Conservation (phyloP, 768 basidiomycete genomes). For the Trametes gibbosa region DNA sequence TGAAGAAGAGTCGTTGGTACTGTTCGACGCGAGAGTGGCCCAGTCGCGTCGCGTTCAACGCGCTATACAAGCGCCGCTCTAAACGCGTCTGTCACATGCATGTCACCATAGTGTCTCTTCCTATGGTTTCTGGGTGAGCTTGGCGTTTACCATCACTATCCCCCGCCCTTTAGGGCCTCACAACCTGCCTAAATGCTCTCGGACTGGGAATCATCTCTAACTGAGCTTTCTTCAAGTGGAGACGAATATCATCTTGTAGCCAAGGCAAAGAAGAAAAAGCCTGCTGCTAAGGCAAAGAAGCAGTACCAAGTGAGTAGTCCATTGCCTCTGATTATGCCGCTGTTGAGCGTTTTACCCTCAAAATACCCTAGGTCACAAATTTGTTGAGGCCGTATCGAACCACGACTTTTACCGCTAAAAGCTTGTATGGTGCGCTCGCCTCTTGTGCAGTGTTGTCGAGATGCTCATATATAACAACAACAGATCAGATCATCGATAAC, state of each 20-base stretch:
- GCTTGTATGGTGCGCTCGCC: constrained; percentile 40
- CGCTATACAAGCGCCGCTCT: neutral
- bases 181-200: constrained; percentile 25
- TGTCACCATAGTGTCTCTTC: neutral
- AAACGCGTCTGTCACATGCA: constrained; percentile 6
- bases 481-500: constrained; percentile 48
- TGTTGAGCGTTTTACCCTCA: neutral
- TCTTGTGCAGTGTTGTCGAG: neutral
- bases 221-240: constrained; percentile 44
- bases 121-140: neutral
- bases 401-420: constrained; percentile 40
- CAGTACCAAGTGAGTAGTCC: constrained; percentile 28
- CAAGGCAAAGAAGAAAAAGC: constrained; percentile 24
- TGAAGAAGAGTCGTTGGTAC: neutral
- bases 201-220: constrained; percentile 44
- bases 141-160: neutral
- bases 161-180: neutral
- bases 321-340: constrained; percentile 12
- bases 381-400: constrained; percentile 39
- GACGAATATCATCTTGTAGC: constrained; percentile 32
- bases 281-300: constrained; percentile 25
- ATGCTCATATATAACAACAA: neutral
- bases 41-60: constrained; percentile 17
- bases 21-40: constrained; percentile 17
- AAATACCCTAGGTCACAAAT: constrained; percentile 22